Percentiles rank a stretch among this genome's conserved stretches.
phyloP scores from a whole-genome alignment of 306 rosid species.

The Elaeagnus macrophylla region DNA sequence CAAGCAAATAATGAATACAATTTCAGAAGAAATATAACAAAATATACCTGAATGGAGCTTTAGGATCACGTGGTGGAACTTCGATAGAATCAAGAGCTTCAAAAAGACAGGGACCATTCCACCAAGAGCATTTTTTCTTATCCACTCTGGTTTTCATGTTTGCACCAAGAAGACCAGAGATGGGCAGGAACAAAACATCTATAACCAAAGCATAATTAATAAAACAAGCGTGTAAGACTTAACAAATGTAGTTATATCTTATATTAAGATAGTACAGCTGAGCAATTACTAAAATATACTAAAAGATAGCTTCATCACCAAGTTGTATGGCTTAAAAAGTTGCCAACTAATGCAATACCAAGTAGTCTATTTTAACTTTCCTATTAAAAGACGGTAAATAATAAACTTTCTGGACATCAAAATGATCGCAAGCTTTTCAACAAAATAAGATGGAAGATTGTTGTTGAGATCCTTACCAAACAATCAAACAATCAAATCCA shows the following conservation, averaged over 20 bases:
- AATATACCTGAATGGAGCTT: slow-evolving; percentile 77
- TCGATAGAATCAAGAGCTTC: slow-evolving; percentile 81
- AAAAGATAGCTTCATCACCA: neutral
- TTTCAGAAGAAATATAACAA: neutral
- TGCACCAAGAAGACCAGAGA: slow-evolving; percentile 73
- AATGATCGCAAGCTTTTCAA: too few relatives aligned
- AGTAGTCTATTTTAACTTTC: too few relatives aligned
- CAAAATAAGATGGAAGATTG: too few relatives aligned
- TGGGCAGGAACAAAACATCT: slow-evolving; percentile 88
- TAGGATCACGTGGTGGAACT: slow-evolving; percentile 68
- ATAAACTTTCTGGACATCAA: too few relatives aligned
- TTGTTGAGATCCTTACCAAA: too few relatives aligned
- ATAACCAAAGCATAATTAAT: slow-evolving; percentile 21
- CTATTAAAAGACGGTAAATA: too few relatives aligned
- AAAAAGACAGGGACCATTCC: slow-evolving; percentile 85
- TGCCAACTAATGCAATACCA: too few relatives aligned
- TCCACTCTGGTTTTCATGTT: slow-evolving; percentile 70
- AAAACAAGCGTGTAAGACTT: slow-evolving; percentile 6
- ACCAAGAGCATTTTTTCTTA: slow-evolving; percentile 67
- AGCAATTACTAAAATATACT: neutral
- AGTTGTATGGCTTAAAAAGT: too few relatives aligned
- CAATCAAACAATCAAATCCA: too few relatives aligned
- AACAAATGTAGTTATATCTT: neutral
- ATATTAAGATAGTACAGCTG: neutral
- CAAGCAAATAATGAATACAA: too few relatives aligned